Conservation (phyloP, 768 basidiomycete genomes). For the Terana coerulea region DNA sequence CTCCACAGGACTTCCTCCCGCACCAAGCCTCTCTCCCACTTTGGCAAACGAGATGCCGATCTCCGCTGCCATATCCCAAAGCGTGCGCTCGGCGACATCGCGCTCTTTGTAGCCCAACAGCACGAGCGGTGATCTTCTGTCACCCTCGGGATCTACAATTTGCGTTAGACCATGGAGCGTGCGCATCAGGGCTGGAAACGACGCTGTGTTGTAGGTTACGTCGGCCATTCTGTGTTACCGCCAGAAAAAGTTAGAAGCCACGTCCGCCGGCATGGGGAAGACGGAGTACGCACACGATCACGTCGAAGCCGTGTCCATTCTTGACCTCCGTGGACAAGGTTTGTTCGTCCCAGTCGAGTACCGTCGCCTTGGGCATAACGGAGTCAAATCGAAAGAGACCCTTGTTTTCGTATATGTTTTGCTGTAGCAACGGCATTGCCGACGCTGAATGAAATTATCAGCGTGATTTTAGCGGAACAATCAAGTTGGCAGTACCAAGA, state of each 20-base stretch:
- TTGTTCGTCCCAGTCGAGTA: constrained; percentile 77
- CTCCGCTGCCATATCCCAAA: constrained; percentile 61
- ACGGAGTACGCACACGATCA: constrained; percentile 57
- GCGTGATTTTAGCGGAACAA: not conserved
- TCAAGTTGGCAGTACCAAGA: constrained; percentile 49
- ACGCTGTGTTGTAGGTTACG: constrained; percentile 86
- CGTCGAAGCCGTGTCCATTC: constrained; percentile 44
- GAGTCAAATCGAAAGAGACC: constrained; percentile 29
- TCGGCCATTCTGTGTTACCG: constrained; percentile 85
- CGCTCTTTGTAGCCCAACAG: constrained; percentile 87
- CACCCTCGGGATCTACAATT: not conserved
- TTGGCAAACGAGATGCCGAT: constrained; percentile 54
- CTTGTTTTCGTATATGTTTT: constrained; percentile 56
- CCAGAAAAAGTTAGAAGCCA: not conserved
- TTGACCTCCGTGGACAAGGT: constrained; percentile 43
- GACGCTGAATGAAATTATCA: constrained; percentile 45
- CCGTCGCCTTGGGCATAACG: constrained; percentile 27
- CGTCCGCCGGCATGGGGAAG: not conserved
- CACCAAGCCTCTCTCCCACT: constrained; percentile 53
- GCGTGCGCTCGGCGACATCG: constrained; percentile 64
- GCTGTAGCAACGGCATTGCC: constrained; percentile 73
- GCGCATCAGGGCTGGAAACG: constrained; percentile 73
- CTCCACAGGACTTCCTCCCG: constrained; percentile 63
- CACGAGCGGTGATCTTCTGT: constrained; percentile 38
- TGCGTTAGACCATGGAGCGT: constrained; percentile 56